Conservation (phyloP, 345 rosid genomes). For the Brassica cretica region DNA sequence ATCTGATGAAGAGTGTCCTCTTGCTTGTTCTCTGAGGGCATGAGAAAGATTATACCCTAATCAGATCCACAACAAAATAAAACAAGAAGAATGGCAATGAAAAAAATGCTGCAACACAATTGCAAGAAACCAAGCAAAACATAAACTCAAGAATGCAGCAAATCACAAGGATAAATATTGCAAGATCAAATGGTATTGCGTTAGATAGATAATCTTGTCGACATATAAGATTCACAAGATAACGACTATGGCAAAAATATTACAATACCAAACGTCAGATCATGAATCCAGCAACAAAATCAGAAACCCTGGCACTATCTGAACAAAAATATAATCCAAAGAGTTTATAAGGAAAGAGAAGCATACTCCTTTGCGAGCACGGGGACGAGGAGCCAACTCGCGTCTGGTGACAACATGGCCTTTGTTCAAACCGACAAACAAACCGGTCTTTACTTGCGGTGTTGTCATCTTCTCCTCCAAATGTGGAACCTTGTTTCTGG, state of each 20-base stretch:
- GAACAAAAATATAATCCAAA: background rate
- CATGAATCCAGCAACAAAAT: background rate
- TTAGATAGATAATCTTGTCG: background rate
- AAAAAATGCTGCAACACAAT: background rate
- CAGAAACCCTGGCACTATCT: background rate
- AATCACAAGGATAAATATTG: background rate
- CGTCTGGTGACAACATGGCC: conserved; percentile 40
- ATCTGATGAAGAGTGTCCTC: conserved; percentile 37
- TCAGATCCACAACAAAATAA: background rate
- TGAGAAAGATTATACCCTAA: background rate
- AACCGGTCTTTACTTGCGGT: conserved; percentile 33
- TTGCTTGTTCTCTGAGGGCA: conserved; percentile 37
- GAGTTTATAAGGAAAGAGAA: background rate
- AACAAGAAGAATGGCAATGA: background rate
- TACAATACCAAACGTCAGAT: background rate
- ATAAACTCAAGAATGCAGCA: background rate
- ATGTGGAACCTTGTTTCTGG: background rate
- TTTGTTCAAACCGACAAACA: conserved; percentile 40
- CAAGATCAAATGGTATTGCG: background rate
- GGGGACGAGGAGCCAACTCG: conserved; percentile 38
- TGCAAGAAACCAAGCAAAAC: background rate
- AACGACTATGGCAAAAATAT: background rate
- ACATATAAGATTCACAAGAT: background rate
- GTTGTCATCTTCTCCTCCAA: conserved; percentile 18
- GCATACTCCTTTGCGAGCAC: conserved; percentile 35